A percentile compares a stretch with the other conserved stretches of the same genome.
phyloP scores from a whole-genome alignment of 768 basidiomycete genomes.

The Macrolepiota fuliginosa region DNA sequence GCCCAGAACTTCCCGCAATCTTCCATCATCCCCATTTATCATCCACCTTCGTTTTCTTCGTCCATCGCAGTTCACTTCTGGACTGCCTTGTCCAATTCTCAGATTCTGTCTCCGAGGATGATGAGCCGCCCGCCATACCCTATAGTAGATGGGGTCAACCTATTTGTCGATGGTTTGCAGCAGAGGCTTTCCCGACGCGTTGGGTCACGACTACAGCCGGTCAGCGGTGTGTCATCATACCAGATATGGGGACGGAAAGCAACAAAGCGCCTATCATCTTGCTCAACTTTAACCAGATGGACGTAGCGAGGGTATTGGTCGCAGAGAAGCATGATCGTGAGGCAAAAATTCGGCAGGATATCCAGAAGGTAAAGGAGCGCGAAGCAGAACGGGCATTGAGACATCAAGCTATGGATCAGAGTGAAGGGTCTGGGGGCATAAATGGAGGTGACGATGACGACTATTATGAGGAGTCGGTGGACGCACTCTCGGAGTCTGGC shows the following conservation, averaged over 20 bases:
- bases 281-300: conserved; percentile 27
- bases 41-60: conserved; percentile 29
- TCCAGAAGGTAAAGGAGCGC: background rate
- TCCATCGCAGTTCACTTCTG: conserved; percentile 26
- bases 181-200: conserved; percentile 25
- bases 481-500: background rate
- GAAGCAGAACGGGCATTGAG: background rate
- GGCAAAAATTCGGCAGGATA: background rate
- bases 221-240: conserved; percentile 28
- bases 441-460: background rate
- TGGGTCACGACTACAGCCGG: conserved; percentile 40
- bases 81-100: conserved; percentile 11
- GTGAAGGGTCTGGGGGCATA: background rate
- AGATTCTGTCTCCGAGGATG: background rate
- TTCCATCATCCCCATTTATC: background rate
- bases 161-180: conserved; percentile 30
- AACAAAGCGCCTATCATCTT: conserved; percentile 15
- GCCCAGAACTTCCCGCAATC: background rate
- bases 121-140: conserved; percentile 14
- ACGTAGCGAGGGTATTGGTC: conserved; percentile 15
- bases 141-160: conserved; percentile 33
- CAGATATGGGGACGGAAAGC: conserved; percentile 6
- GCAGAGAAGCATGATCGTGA: conserved; percentile 5
- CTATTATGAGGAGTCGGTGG: background rate
- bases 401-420: background rate